These are phyloP conservation scores for Citrus cavaleriei DNA, from an alignment of 345 rosid species.

Conservation along the genomic window DNA sequence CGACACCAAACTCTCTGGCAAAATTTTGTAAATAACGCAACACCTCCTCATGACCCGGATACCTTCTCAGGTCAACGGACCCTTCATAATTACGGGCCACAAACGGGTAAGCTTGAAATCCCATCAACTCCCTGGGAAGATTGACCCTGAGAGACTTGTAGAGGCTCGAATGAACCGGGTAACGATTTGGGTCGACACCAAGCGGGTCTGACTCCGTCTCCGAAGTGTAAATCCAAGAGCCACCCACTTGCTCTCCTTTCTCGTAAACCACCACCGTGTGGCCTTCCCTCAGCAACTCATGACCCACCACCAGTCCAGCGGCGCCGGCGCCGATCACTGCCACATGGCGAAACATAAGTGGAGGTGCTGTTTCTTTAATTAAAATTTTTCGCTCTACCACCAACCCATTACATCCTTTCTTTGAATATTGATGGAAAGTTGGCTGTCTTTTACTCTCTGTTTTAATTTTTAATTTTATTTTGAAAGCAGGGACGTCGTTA, in stretches of 20 bases:
- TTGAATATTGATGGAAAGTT: too few species aligned
- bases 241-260: constrained; percentile 60
- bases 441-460: too few species aligned
- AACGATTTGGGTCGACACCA: constrained; percentile 52
- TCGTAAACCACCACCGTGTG: constrained; percentile 77
- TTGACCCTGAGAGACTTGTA: constrained; percentile 81
- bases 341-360: constrained; percentile 45
- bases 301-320: constrained; percentile 73
- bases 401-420: too few species aligned
- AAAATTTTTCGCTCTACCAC: too few species aligned
- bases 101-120: constrained; percentile 69
- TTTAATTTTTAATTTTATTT: too few species aligned
- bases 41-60: constrained; percentile 68
- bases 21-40: constrained; percentile 55
- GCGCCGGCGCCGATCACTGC: constrained; percentile 88
- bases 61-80: constrained; percentile 59
- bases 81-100: constrained; percentile 15
- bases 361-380: too few species aligned
- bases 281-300: constrained; percentile 77
- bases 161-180: constrained; percentile 59
- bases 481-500: too few species aligned
- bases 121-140: constrained; percentile 84
- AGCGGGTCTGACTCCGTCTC: constrained; percentile 61
- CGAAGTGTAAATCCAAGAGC: constrained; percentile 67
- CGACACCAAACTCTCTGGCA: constrained; percentile 51